phyloP scores from a whole-genome alignment of 164 flowering plant genomes.

The Liquidambar formosana region DNA sequence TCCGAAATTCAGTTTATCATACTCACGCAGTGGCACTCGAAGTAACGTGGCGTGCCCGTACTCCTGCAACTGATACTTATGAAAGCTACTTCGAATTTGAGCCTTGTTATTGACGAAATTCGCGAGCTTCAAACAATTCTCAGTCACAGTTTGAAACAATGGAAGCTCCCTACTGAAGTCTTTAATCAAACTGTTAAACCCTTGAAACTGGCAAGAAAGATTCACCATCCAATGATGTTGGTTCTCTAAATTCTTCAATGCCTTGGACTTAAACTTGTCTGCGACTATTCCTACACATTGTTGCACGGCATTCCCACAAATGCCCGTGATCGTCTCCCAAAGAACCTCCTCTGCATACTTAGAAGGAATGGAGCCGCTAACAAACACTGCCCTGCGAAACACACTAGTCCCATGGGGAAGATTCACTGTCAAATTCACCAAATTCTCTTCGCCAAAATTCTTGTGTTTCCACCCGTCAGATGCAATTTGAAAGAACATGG shows the following conservation, averaged over 20 bases:
- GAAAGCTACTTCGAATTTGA: slow-evolving; percentile 55
- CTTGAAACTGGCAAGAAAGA: slow-evolving; percentile 80
- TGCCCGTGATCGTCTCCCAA: slow-evolving; percentile 64
- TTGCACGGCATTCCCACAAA: slow-evolving; percentile 56
- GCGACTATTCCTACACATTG: slow-evolving; percentile 86
- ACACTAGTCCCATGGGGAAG: slow-evolving; percentile 93
- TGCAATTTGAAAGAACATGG: slow-evolving; percentile 85
- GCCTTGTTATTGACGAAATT: slow-evolving; percentile 60
- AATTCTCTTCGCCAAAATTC: slow-evolving; percentile 43
- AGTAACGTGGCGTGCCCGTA: slow-evolving; percentile 54
- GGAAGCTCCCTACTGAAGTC: slow-evolving; percentile 74
- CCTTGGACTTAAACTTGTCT: slow-evolving; percentile 72
- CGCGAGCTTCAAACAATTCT: slow-evolving; percentile 64
- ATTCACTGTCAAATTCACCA: slow-evolving; percentile 79
- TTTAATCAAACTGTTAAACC: slow-evolving; percentile 67
- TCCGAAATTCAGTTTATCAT: slow-evolving; percentile 31
- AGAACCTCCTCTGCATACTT: slow-evolving; percentile 84
- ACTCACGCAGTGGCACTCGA: slow-evolving; percentile 43
- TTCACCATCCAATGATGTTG: slow-evolving; percentile 94
- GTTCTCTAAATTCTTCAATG: slow-evolving; percentile 74
- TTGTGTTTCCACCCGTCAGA: slow-evolving; percentile 81
- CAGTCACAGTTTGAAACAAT: slow-evolving; percentile 51
- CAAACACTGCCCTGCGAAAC: slow-evolving; percentile 70
- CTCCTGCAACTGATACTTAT: slow-evolving; percentile 75
- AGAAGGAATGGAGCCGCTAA: slow-evolving; percentile 58